A percentile compares a stretch with the other conserved stretches of the same genome.
phyloP scores from a whole-genome alignment of 768 basidiomycete species.

The Filobasidium wieringae region DNA sequence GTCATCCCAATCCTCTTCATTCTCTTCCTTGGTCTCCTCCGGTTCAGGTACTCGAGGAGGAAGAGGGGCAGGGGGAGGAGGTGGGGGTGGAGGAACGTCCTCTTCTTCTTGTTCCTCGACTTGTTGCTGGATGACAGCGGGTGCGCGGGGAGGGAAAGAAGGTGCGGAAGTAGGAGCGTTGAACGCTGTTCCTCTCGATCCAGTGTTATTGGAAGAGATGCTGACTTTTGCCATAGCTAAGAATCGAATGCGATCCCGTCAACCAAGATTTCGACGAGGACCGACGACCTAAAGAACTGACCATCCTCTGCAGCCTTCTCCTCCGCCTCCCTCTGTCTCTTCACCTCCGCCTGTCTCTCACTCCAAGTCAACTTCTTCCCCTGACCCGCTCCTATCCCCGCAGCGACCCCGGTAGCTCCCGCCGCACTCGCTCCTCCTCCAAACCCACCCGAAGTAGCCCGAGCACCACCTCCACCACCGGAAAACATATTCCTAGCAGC shows the following conservation, averaged over 20 bases:
- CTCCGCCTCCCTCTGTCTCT: slow-evolving; percentile 72
- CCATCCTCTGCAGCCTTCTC: slow-evolving; percentile 42
- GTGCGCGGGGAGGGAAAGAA: background rate
- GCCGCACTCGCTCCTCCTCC: slow-evolving; percentile 15
- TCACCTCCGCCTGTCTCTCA: slow-evolving; percentile 81
- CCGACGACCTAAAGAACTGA: background rate
- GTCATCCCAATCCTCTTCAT: slow-evolving; percentile 36
- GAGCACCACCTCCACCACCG: slow-evolving; percentile 21
- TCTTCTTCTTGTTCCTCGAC: slow-evolving; percentile 22
- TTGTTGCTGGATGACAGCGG: slow-evolving; percentile 1
- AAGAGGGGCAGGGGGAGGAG: slow-evolving; percentile 33
- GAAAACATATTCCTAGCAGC: slow-evolving; percentile 22
- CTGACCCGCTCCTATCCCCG: background rate
- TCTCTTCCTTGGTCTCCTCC: slow-evolving; percentile 34
- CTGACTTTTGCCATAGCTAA: slow-evolving; percentile 15
- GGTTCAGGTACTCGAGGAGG: slow-evolving; percentile 15
- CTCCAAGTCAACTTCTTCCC: slow-evolving; percentile 83
- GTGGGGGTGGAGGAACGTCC: slow-evolving; percentile 33
- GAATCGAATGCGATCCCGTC: slow-evolving; percentile 5
- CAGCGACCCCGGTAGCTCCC: slow-evolving; percentile 16
- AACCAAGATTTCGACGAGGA: background rate
- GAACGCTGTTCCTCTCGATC: slow-evolving; percentile 1
- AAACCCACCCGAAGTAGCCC: background rate
- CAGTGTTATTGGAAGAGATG: slow-evolving; percentile 16
- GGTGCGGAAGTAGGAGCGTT: slow-evolving; percentile 4